phyloP scores from a whole-genome alignment of 2,329 filamentous ascomycete genomes.

The Dendrostoma leiphaemia region DNA sequence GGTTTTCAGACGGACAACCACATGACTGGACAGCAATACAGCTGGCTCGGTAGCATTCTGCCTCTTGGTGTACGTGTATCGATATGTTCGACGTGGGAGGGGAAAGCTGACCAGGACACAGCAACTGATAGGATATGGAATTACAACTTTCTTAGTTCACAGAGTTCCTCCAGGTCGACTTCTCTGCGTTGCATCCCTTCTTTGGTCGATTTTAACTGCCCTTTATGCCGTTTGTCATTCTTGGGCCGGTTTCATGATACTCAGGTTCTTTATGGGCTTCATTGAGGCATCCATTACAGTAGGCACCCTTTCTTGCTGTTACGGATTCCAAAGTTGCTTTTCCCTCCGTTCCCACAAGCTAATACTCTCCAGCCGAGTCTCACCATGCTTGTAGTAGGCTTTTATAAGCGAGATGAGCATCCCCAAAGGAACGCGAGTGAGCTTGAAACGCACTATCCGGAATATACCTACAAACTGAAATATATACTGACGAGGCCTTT shows the following conservation, averaged over 20 bases:
- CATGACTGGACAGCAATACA: constrained; percentile 30
- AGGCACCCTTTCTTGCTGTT: no score
- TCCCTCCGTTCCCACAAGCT: no score
- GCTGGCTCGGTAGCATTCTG: constrained; percentile 31
- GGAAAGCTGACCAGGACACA: constrained; percentile 11
- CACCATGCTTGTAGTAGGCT: constrained; percentile 34
- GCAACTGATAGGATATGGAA: constrained; percentile 24
- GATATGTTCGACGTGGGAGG: neutral
- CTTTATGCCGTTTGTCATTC: constrained; percentile 25
- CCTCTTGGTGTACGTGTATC: constrained; percentile 25
- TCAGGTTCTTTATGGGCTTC: constrained; percentile 34
- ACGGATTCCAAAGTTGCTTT: no score
- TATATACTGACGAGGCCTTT: neutral
- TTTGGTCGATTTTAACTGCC: constrained; percentile 30
- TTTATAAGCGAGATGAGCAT: constrained; percentile 36
- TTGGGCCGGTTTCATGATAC: constrained; percentile 31
- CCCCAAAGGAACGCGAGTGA: constrained; percentile 31
- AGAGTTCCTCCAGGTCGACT: constrained; percentile 27
- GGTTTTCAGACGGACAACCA: constrained; percentile 32
- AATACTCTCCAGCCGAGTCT: no score
- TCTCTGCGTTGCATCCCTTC: constrained; percentile 25
- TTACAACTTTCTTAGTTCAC: constrained; percentile 27
- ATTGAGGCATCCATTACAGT: constrained; percentile 33
- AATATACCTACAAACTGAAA: no score
- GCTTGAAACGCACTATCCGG: no score